Percentiles rank a stretch among this genome's conserved stretches.
Conservation (phyloP, 768 basidiomycete genomes). For the Pulveroboletus sp. region DNA sequence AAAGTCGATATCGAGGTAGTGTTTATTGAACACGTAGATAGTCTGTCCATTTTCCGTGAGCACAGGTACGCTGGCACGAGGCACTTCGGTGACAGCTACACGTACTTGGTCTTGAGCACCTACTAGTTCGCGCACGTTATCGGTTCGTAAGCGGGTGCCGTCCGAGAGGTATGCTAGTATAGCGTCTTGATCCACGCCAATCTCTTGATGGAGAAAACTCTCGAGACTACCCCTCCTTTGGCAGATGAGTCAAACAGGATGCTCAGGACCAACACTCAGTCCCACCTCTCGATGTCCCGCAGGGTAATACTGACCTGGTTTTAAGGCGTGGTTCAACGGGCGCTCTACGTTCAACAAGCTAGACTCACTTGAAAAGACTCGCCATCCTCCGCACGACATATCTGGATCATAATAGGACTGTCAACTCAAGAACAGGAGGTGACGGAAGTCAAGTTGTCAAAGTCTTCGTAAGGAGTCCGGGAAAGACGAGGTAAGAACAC, state of each 20-base stretch:
- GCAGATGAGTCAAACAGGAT: slow-evolving; percentile 4
- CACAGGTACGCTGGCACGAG: not conserved
- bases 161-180: slow-evolving; percentile 78
- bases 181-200: slow-evolving; percentile 63
- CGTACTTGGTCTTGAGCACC: slow-evolving; percentile 72
- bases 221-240: slow-evolving; percentile 66
- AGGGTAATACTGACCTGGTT: slow-evolving; percentile 53
- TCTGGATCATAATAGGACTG: slow-evolving; percentile 47
- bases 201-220: slow-evolving; percentile 64
- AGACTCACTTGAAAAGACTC: slow-evolving; percentile 52
- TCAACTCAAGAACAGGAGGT: slow-evolving; percentile 8
- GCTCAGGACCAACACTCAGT: slow-evolving; percentile 2
- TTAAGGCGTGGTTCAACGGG: not conserved
- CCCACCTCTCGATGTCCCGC: slow-evolving; percentile 74
- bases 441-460: not conserved
- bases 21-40: slow-evolving; percentile 82
- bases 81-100: not conserved
- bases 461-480: not conserved
- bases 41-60: slow-evolving; percentile 38
- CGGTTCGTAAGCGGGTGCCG: slow-evolving; percentile 64
- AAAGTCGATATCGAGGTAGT: slow-evolving; percentile 66
- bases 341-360: not conserved
- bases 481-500: slow-evolving; percentile 19
- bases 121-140: slow-evolving; percentile 73
- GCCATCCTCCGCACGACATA: slow-evolving; percentile 64